Evolutionary conservation across 163 green algal species (phyloP), one percentile per base, ranked within the genome.

Genomic region (Prototheca cutis): DNA sequence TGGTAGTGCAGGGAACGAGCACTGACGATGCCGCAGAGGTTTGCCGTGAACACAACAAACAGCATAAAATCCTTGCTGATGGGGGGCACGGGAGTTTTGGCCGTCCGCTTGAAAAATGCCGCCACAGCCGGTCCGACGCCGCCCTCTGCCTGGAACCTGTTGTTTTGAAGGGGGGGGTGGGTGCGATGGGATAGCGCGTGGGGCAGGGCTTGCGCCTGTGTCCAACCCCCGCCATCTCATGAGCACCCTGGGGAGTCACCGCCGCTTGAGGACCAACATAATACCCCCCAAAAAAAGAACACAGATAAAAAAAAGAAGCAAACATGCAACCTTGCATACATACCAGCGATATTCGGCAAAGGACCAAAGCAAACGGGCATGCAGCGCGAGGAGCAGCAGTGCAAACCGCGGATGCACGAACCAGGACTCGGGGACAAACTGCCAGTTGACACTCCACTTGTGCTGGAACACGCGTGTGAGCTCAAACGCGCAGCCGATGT

Each of bases 1-100:
- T 95, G 87, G 68, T 88, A 95, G 72, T 95, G 87, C 58, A 95
- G 66, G 21, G 78, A 81, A 6, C 87, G 79, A 0, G 87, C 76
- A 48, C 31, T 87, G 3, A 86, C 34, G 21, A 95, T 82, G 48
- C 87, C 87, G 0, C 87, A 73, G 30, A 95, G 81, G 63, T 93
- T 92, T 4, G 76, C 69, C 8, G 61, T 78, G 53, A 89, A 85
- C 30, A 95, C 40, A 13, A 77, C 53, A 2, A 66, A 65, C 34
- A 84, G 42, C 6, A 71, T 59, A 4, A 61, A 34, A 21, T 76
- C 64, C 13, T 61, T 24, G n/a, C 33, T 49, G 0, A 34, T 2
- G 6, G 28, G 17, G 3, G 59, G 7, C 27, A 18, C 19, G 8
- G 27, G 29, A 32, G 5, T 7, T 8, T n/a, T 29, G 4, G 30